Base-by-base conservation (phyloP, 2,329 filamentous ascomycete genomes). In the Exophiala sp. region DNA sequence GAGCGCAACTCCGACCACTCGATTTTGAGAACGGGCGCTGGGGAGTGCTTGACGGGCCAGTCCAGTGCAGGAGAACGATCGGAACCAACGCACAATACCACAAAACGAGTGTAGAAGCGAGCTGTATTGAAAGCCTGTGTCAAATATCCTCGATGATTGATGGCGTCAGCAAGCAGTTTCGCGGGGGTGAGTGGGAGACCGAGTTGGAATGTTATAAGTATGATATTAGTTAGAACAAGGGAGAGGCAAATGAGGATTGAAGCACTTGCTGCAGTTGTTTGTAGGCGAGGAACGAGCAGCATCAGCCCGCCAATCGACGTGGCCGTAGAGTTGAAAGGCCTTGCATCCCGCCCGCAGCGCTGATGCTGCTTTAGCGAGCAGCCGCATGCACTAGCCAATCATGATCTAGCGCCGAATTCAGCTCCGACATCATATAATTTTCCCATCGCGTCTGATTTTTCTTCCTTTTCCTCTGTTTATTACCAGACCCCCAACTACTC, bases 401-500 rank as follows among this genome's bases (percentile, higher is more conserved):
- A 7, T 7, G 14, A 16, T 21, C 16, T 21, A 16, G 37, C 16
- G 16, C 8, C 7, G 44, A 43, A 24, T 41, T 27, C 14, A 43
- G 41, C 40, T 52, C 48, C 48, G 24, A 24, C 30, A 14, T 16
- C 16, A 13, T 34, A 8, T 6, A 16, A 13, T 23, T 16, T 23
- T 50, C 19, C 29, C 14, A n/a, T 56, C 59, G 63, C 65, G 64
- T 65, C 64, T 66, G 34, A 37, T 9, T 68, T 68, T 66, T 65
- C 65, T 65, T 64, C 62, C 63, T 70, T 69, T 68, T 68, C 68
- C 64, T 72, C 13, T 24, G 21, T 14, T n/a, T 22, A 11, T 9
- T 10, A 41, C 38, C 76, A 79, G 81, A 85, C 82, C 81, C 80
- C 77, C 76, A 76, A 37, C 34, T 37, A 38, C 77, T 85, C 81